Conservation (phyloP, 257 asterid genomes). For the Solanum phureja region DNA sequence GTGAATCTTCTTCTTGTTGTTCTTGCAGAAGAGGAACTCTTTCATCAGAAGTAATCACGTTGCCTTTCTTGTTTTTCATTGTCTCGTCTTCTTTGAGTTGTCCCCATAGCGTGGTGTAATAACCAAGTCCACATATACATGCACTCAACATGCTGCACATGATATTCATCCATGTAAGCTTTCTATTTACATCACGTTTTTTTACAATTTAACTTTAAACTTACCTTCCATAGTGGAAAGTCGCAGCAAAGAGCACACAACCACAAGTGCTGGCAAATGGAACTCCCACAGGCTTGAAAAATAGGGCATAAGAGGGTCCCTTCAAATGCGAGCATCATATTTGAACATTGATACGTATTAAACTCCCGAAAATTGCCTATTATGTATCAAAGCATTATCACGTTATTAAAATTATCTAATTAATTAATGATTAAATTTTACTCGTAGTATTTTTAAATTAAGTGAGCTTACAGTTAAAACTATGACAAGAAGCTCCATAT, state of each 20-base stretch:
- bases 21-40: slow-evolving; percentile 38
- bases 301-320: background rate
- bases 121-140: slow-evolving; percentile 54
- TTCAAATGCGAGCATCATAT: slow-evolving; percentile 41
- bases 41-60: slow-evolving; percentile 2
- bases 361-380: slow-evolving; percentile 54
- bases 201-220: background rate
- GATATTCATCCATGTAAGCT: background rate
- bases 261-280: slow-evolving; percentile 67
- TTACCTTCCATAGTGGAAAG: slow-evolving; percentile 66
- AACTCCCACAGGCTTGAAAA: slow-evolving; percentile 67
- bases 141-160: slow-evolving; percentile 61
- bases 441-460: too few species aligned
- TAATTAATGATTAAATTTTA: too few species aligned
- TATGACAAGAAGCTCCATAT: slow-evolving; percentile 44
- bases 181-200: background rate
- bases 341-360: slow-evolving; percentile 45
- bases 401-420: background rate
- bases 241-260: slow-evolving; percentile 43
- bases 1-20: slow-evolving; percentile 8
- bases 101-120: slow-evolving; percentile 50
- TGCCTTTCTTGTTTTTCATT: background rate
- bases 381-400: background rate
- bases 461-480: slow-evolving; percentile 37
- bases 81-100: slow-evolving; percentile 26